A percentile compares a stretch with the other conserved stretches of the same genome.
These are phyloP conservation scores for Orbilia quercus DNA, from an alignment of 2,329 filamentous ascomycete genomes.

Conservation along the genomic window DNA sequence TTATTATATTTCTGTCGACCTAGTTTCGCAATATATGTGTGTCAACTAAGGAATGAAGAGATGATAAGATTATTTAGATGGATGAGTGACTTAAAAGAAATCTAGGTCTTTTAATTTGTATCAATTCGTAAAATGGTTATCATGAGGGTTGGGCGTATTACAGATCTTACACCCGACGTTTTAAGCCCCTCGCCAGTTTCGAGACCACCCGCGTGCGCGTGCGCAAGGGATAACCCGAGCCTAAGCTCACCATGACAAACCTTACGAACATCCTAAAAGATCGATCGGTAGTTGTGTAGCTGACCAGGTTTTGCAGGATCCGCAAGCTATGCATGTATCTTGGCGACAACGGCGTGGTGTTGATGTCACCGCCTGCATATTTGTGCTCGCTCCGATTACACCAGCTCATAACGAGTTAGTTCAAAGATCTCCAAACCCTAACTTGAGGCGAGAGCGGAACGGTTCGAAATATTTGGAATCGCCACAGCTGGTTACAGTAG, in stretches of 20 bases:
- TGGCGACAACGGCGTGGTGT: not conserved
- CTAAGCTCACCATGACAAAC: not conserved
- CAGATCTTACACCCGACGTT: too few relatives aligned
- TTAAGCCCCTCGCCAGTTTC: not conserved
- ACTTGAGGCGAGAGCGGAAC: too few relatives aligned
- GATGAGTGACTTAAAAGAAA: too few relatives aligned
- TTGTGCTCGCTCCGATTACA: not conserved
- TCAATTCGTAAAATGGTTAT: too few relatives aligned
- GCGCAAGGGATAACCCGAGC: not conserved
- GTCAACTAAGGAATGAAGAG: too few relatives aligned
- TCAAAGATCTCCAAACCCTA: not conserved
- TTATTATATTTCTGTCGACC: not conserved
- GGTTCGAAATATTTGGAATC: too few relatives aligned
- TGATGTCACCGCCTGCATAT: conserved; percentile 12
- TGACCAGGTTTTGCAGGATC: conserved; percentile 15
- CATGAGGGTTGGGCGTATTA: too few relatives aligned
- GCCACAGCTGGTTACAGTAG: too few relatives aligned
- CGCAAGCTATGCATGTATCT: conserved; percentile 8
- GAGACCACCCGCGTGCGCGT: not conserved
- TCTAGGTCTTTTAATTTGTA: too few relatives aligned
- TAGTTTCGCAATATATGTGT: not conserved
- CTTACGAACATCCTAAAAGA: not conserved
- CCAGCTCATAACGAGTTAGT: not conserved
- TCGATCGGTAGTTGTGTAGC: conserved; percentile 16
- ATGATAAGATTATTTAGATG: too few relatives aligned